Evolutionary conservation across 306 rosid species (phyloP).

Genomic region (Geum urbanum): DNA sequence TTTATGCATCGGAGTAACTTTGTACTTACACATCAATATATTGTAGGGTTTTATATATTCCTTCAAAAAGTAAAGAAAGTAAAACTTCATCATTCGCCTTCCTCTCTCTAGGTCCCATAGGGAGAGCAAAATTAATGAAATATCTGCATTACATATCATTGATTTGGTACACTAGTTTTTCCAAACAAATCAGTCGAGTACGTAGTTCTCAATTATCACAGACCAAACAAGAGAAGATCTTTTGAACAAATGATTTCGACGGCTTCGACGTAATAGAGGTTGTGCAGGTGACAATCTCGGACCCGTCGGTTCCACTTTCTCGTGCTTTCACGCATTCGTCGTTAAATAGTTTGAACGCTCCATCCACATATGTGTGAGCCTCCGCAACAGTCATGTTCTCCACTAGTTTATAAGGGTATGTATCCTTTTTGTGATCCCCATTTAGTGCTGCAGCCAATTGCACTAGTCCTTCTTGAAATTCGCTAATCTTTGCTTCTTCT

Average conservation of each 20-base stretch:
- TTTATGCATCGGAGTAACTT: no score
- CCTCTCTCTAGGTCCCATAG: no score
- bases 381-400: conserved; percentile 47
- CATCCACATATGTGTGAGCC: conserved; percentile 43
- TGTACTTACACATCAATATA: no score
- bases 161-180: no score
- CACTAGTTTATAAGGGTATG: conserved; percentile 44
- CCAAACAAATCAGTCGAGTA: not conserved
- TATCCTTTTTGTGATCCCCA: conserved; percentile 47
- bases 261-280: not conserved
- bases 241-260: conserved; percentile 31
- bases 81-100: no score
- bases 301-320: conserved; percentile 46
- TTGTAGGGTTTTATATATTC: no score
- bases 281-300: conserved; percentile 39
- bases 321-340: conserved; percentile 54
- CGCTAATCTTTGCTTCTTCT: conserved; percentile 37
- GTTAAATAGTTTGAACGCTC: conserved; percentile 41
- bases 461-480: conserved; percentile 61
- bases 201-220: conserved; percentile 31
- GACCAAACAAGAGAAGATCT: conserved; percentile 47
- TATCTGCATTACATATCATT: no score
- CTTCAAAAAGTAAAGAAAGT: no score
- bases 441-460: conserved; percentile 59
- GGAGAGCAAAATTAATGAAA: no score